Percentiles rank a stretch among this genome's conserved stretches.
phyloP scores from a whole-genome alignment of 176 grass and related monocot species.

The Eragrostis nindensis region DNA sequence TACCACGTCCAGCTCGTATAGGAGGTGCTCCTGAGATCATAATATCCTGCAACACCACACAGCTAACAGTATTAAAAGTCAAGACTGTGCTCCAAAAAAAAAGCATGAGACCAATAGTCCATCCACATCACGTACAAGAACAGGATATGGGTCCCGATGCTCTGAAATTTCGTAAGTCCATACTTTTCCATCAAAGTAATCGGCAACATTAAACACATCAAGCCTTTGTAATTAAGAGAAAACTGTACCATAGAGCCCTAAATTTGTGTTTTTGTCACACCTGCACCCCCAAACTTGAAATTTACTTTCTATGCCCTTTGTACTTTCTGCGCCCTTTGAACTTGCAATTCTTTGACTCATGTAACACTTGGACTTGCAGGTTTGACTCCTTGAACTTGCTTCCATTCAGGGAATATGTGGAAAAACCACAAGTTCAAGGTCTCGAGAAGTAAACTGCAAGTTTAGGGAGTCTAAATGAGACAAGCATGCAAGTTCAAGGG shows the following conservation, averaged over 20 bases:
- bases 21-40: conserved; percentile 46
- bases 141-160: conserved; percentile 32
- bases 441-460: neutral
- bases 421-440: neutral
- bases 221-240: too few species aligned
- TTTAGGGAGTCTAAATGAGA: neutral
- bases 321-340: neutral
- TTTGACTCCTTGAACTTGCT: neutral
- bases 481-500: neutral
- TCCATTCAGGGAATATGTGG: neutral
- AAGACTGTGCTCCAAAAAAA: conserved; percentile 39
- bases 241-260: too few species aligned
- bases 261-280: too few species aligned
- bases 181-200: neutral
- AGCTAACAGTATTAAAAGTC: conserved; percentile 10
- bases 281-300: neutral
- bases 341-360: neutral
- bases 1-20: neutral
- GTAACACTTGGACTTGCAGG: neutral
- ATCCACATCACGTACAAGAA: neutral
- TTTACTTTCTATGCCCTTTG: neutral
- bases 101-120: neutral
- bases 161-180: conserved; percentile 12
- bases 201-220: neutral
- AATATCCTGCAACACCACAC: conserved; percentile 48